Base-by-base conservation (phyloP, 2,329 filamentous ascomycete genomes). In the Pezicula radicicola region DNA sequence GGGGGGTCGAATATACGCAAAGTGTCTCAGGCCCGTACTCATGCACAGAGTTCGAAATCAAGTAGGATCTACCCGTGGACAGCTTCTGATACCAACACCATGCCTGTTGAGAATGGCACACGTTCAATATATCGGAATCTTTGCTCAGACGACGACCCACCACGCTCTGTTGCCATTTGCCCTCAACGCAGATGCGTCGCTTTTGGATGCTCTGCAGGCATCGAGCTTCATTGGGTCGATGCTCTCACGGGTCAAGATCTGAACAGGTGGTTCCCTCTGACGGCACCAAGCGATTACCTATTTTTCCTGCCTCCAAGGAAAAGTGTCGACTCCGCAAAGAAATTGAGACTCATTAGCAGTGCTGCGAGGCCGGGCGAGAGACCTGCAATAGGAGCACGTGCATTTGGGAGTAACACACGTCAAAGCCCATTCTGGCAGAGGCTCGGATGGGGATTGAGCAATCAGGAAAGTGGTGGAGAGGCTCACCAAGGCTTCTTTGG, bases 111-210 rank as follows among this genome's bases (percentile, higher is more conserved):
- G 55, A 66, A 63, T 35, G 58, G 62, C 6, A 60, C 66, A 9
- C 60, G 63, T 19, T 66, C 61, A 8, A 52, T 74, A 48, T 59
- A 75, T 51, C 58, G 65, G 72, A 69, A 60, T 78, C 75, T 88
- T 39, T 85, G 84, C 61, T 81, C 77, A 2, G 68, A 77, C 36
- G 78, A 86, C 49, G 82, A 87, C 55, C 80, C 80, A 15, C 84
- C 85, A 12, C 76, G 80, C n/a, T 85, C 81, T 37, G 77, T 87
- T 9, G 79, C 84, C 0, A 79, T 88, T 33, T 86, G 80, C 58
- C 84, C 84, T n/a, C 79, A 84, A 52, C 75, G 81, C 43, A 75
- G 77, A 47, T 86, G 82, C 58, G 79, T 86, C 33, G 84, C 83
- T 8, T 88, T 87, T 69, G 84, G 84, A 13, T 85, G 81, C 56